phyloP scores from a whole-genome alignment of 2,329 filamentous ascomycete genomes.

The Xylariaceae sp. region DNA sequence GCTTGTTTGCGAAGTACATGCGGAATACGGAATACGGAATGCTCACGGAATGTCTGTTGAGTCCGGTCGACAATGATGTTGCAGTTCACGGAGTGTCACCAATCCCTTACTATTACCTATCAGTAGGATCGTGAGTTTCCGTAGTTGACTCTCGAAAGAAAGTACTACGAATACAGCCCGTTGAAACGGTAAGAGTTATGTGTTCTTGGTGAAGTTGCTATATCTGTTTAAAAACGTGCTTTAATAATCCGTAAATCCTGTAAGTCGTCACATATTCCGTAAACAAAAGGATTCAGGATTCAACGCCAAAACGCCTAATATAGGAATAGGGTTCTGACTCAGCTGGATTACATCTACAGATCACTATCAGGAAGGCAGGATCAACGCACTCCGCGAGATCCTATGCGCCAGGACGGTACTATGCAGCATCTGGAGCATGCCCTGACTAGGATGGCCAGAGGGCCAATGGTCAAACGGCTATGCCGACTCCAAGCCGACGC shows the following conservation, averaged over 20 bases:
- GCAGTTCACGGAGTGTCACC: no score
- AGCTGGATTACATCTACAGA: not conserved
- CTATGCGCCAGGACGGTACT: not conserved
- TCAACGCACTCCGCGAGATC: not conserved
- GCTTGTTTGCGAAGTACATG: not conserved
- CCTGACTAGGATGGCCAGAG: not conserved
- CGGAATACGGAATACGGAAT: not conserved
- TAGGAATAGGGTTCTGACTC: not conserved
- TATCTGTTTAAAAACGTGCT: no score
- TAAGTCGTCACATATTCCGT: not conserved
- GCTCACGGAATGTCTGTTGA: not conserved
- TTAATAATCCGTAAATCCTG: no score
- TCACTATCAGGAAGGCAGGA: no score
- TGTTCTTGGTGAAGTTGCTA: no score
- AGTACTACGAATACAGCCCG: no score
- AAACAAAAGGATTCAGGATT: not conserved
- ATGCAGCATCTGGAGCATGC: not conserved
- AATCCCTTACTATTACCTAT: no score
- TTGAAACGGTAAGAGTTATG: no score
- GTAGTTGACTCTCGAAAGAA: no score
- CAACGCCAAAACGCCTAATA: not conserved
- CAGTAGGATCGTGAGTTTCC: no score
- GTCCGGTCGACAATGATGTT: no score
- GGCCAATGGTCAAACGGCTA: not conserved
- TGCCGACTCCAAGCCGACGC: not conserved